These are phyloP conservation scores for Bipolaris victoriae DNA, from an alignment of 2,329 filamentous ascomycete species.

Conservation along the genomic window DNA sequence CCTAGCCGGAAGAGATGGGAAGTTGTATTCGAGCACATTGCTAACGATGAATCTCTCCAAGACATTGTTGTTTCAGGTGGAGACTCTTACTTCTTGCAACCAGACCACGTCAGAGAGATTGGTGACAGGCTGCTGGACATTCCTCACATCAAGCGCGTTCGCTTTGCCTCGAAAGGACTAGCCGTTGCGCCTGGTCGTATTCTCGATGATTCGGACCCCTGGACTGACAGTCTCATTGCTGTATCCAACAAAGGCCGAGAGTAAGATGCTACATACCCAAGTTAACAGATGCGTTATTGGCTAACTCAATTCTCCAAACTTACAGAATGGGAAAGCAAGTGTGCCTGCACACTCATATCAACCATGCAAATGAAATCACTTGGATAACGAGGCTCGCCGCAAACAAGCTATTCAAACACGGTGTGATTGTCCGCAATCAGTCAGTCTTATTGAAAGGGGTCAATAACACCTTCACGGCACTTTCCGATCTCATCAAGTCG, in stretches of 20 bases:
- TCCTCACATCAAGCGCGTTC: slow-evolving; percentile 64
- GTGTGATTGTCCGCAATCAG: slow-evolving; percentile 66
- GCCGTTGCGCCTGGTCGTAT: slow-evolving; percentile 65
- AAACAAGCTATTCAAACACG: slow-evolving; percentile 57
- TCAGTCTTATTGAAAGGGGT: slow-evolving; percentile 64
- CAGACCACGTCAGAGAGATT: slow-evolving; percentile 60
- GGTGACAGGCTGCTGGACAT: slow-evolving; percentile 62
- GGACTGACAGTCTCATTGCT: slow-evolving; percentile 60
- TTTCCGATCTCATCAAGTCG: slow-evolving; percentile 60
- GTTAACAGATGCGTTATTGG: not conserved
- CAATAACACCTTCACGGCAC: slow-evolving; percentile 62
- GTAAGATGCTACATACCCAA: slow-evolving; percentile 11
- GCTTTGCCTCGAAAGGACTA: slow-evolving; percentile 67
- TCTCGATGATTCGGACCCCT: slow-evolving; percentile 59
- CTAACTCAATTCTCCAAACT: not conserved
- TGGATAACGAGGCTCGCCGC: slow-evolving; percentile 64
- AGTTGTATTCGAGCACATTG: slow-evolving; percentile 64
- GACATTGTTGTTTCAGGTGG: slow-evolving; percentile 70
- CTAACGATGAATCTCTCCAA: slow-evolving; percentile 55
- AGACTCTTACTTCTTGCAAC: slow-evolving; percentile 64
- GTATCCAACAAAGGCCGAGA: slow-evolving; percentile 59
- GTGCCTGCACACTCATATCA: slow-evolving; percentile 70
- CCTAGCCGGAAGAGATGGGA: slow-evolving; percentile 60
- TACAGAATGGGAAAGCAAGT: slow-evolving; percentile 61
- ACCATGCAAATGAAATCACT: slow-evolving; percentile 66